Evolutionary conservation across 2,329 filamentous ascomycete species (phyloP).

Genomic region (Cladorrhinum sp.): DNA sequence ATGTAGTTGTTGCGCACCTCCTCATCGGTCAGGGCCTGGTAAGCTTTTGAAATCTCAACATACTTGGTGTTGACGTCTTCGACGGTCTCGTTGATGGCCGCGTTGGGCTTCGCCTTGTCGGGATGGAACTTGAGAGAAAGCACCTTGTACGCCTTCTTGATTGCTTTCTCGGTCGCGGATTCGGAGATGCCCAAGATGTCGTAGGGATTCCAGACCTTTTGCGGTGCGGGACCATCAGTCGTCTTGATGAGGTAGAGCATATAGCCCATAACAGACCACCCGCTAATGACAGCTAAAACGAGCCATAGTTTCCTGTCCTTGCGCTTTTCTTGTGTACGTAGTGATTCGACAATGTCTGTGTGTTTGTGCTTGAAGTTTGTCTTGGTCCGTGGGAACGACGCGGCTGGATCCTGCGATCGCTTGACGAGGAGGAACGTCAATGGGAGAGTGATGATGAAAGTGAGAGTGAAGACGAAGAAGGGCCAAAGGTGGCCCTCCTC

Average conservation of each 20-base stretch:
- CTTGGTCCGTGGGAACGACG: conserved; percentile 77
- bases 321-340: conserved; percentile 83
- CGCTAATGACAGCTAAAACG: conserved; percentile 68
- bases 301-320: conserved; percentile 87
- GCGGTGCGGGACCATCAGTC: conserved; percentile 62
- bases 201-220: conserved; percentile 94
- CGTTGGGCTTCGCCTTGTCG: conserved; percentile 84
- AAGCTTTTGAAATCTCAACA: conserved; percentile 95
- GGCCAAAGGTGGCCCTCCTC: conserved; percentile 98
- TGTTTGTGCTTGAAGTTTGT: conserved; percentile 78
- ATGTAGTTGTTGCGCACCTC: conserved; percentile 96
- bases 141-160: conserved; percentile 86
- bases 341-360: conserved; percentile 76
- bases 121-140: conserved; percentile 86
- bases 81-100: conserved; percentile 81
- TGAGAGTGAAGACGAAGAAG: conserved; percentile 93
- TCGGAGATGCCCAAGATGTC: conserved; percentile 86
- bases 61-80: conserved; percentile 84
- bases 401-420: conserved; percentile 72
- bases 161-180: conserved; percentile 82
- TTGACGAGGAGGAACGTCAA: conserved; percentile 85
- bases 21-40: conserved; percentile 96
- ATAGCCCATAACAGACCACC: conserved; percentile 80
- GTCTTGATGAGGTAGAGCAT: conserved; percentile 90
- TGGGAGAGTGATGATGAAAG: conserved; percentile 81